Base-by-base conservation (phyloP, 2,329 filamentous ascomycete species). In the Aspergillus vadensis region DNA sequence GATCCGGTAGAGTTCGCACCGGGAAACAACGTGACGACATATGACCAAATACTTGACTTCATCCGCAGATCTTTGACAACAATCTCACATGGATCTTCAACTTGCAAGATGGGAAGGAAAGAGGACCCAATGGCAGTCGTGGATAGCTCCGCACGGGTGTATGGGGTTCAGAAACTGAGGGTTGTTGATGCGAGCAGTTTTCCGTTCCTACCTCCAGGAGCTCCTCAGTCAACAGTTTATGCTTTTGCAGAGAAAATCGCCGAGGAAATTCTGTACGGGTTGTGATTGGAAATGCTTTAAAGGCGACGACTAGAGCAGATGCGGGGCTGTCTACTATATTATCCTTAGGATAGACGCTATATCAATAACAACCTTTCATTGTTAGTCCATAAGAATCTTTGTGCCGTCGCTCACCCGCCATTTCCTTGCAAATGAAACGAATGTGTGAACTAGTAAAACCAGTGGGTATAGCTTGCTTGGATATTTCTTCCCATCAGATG, bases 221-320 rank as follows among this genome's bases (percentile, higher is more conserved):
- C 78, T 68, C 75, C 76, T 3, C 71, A 74, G 66, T 65, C 69
- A 14, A 72, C 72, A 5, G 63, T 76, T 19, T 79, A 78, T 69
- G 71, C 70, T 50, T 62, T 79, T 21, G 77, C 76, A 0, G 77
- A 79, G 65, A 79, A 79, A 63, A 74, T 77, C 57, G 70, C 71
- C 9, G 70, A 67, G 48, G 67, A 60, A 2, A 65, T 67, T 25
- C 23, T 67, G 44, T 41, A 53, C 36, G 47, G 38, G 48, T 14
- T 15, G 21, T 39, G 23, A 43, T 5, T 2, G 21, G 12, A 9
- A 17, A 21, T 27, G 10, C 15, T 48, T 44, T 17, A 10, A 32
- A 43, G n/a, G 23, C 27, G 17, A 30, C 30, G 52, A n/a, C 5
- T 44, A 19, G 14, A 27, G 36, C 15, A 10, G 12, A 27, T 44